Conservation (phyloP, 202 grass and related monocot species). For the Zoysia matrella region DNA sequence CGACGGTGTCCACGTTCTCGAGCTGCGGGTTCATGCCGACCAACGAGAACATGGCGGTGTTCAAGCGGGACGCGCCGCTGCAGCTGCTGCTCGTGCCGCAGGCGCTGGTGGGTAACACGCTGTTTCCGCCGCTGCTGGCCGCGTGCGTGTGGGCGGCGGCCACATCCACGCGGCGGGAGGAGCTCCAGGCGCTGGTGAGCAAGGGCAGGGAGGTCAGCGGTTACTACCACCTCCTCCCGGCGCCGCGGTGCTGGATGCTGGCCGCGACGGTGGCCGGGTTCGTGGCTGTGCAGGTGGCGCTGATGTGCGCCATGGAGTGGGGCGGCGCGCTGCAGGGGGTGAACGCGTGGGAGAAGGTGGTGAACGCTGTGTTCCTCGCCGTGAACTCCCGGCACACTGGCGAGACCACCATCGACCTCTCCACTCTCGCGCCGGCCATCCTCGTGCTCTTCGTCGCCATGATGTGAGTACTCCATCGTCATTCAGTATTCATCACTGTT, state of each 20-base stretch:
- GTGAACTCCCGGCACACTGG: slow-evolving; percentile 72
- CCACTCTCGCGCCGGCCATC: slow-evolving; percentile 57
- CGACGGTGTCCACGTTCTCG: too few relatives aligned
- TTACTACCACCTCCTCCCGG: slow-evolving; percentile 61
- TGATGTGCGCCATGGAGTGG: slow-evolving; percentile 67
- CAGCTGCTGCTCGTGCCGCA: slow-evolving; percentile 65
- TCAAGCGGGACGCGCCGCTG: slow-evolving; percentile 37
- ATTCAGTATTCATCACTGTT: background rate
- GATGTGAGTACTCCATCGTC: slow-evolving; percentile 53
- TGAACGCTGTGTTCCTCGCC: slow-evolving; percentile 59
- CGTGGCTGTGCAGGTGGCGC: slow-evolving; percentile 39
- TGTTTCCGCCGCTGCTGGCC: slow-evolving; percentile 57
- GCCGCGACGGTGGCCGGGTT: slow-evolving; percentile 29
- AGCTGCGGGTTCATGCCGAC: too few relatives aligned
- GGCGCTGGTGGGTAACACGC: slow-evolving; percentile 57
- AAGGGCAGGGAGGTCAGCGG: slow-evolving; percentile 23
- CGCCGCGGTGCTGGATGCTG: slow-evolving; percentile 55
- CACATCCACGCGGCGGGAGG: slow-evolving; percentile 30
- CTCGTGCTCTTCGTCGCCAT: slow-evolving; percentile 71
- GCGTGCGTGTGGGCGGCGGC: slow-evolving; percentile 52
- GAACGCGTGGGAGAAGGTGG: slow-evolving; percentile 48
- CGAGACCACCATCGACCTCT: slow-evolving; percentile 60
- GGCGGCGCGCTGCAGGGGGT: background rate
- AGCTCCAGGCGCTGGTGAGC: slow-evolving; percentile 40
- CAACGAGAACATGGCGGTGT: too few relatives aligned